Base-by-base conservation (phyloP, 1,284 basidiomycete species). In the Phellopilus nigrolimitatus region DNA sequence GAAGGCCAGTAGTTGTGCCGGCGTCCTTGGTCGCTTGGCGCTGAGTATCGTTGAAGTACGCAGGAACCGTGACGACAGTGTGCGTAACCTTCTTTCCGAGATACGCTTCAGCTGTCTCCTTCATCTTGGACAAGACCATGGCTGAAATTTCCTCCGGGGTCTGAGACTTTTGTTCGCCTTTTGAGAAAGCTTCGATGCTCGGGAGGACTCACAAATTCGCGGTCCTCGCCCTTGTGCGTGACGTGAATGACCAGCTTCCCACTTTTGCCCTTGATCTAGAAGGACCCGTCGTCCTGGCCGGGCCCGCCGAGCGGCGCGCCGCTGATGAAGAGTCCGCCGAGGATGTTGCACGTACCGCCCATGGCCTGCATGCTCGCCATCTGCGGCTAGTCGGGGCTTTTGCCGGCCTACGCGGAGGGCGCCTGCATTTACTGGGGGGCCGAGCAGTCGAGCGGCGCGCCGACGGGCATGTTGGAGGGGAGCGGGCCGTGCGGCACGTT, bases 31-130 rank as follows among this genome's bases (percentile, higher is more conserved):
- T 99, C 9, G 95, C 95, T 69, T 95, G 93, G 70, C 95, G 93
- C 73, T 99, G 95, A 66, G 95, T 92, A 74, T 99, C 94, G 72
- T 98, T 98, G 84, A 97, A 95, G 79, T 95, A 98, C 49, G 95
- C 95, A 52, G 95, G 95, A 64, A 98, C 95, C 37, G 95, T 98
- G 67, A 99, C 92, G 54, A 98, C 95, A 56, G 95, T 93, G 72
- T 99, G 92, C 49, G 91, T 95, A 68, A 99, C 95, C 70, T 93
- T 90, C 68, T 94, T 80, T 60, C 94, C 95, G 54, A 99, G 86
- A 73, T 97, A 97, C 19, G 94, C 91, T 79, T 98, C 95, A 57
- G 95, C 95, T 40, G 92, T 98, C 76, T 98, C 95, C 83, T 98
- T 98, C 95, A 99, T 98, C 80, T 98, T 98, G 56, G 70, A 76